phyloP scores from a whole-genome alignment of 2,329 filamentous ascomycete genomes.

The Fusarium piperis region DNA sequence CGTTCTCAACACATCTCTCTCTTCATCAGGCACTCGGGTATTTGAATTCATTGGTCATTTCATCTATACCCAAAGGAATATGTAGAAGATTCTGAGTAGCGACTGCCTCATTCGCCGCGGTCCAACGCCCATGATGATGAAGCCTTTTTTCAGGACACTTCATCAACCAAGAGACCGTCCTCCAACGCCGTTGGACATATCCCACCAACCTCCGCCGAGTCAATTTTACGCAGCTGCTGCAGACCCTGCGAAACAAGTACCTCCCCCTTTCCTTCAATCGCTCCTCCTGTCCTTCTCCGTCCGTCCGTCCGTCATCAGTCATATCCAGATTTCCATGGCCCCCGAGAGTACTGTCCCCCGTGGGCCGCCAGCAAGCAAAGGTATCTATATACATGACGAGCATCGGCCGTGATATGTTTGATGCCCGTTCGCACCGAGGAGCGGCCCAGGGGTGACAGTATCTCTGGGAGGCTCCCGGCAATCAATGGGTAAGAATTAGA shows the following conservation, averaged over 20 bases:
- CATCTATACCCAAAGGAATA: constrained; percentile 50
- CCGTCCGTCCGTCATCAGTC: constrained; percentile 34
- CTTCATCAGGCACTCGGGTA: background rate
- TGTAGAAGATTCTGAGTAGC: constrained; percentile 47
- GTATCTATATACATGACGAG: constrained; percentile 42
- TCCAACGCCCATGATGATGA: constrained; percentile 19
- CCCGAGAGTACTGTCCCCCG: constrained; percentile 20
- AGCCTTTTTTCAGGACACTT: constrained; percentile 7
- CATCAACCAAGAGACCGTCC: constrained; percentile 23
- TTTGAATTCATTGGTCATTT: constrained; percentile 46
- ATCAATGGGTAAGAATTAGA: constrained; percentile 36
- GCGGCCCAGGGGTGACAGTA: background rate
- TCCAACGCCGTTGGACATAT: constrained; percentile 26
- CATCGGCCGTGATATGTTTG: constrained; percentile 29
- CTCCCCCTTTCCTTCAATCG: constrained; percentile 27
- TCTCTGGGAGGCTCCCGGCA: constrained; percentile 9
- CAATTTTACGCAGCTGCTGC: constrained; percentile 34
- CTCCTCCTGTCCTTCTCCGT: constrained; percentile 25
- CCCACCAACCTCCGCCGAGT: constrained; percentile 21
- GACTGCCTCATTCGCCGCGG: constrained; percentile 30
- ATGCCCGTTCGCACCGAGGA: constrained; percentile 17
- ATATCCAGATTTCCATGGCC: constrained; percentile 38
- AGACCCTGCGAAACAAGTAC: constrained; percentile 29
- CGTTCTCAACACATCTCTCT: background rate
- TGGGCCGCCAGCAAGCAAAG: constrained; percentile 33